Evolutionary conservation across 2,329 filamentous ascomycete genomes (phyloP), one percentile per base, ranked within the genome.

Genomic region (Pezicula radicicola): DNA sequence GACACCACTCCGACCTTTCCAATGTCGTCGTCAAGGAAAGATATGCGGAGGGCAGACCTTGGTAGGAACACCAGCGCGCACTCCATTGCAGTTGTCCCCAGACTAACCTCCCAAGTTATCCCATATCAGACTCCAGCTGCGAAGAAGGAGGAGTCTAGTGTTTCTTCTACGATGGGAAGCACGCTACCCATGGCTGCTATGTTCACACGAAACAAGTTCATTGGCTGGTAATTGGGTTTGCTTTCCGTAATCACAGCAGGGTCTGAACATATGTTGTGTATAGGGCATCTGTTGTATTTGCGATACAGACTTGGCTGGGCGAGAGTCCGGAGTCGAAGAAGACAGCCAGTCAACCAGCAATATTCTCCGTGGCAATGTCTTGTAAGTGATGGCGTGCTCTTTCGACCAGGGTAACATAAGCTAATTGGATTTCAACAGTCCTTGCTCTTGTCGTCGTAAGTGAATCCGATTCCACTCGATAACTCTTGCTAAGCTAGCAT

Each of bases 121-220:
- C 30, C 30, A 33, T 97, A 94, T 71, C 84, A 90, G 71, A 87
- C 88, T 62, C 90, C 91, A 41, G 75, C 79, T 46, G 76, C 82
- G 62, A 84, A 85, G 64, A 80, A 83, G 63, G 79, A 75, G 56
- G 75, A 80, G 59, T 70, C 71, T 53, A 91, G 96, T 66, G 81
- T 96, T 70, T 77, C 83, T 49, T 87, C 88, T 71, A 90, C 78
- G 27, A 66, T 86, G 50, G 75, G 80, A 27, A 93, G 87, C 66
- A 95, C 92, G 35, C 77, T 97, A 66, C 93, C 93, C 53, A 97
- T 97, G 93, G 91, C 90, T 53, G 92, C 92, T 58, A 95, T 96
- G 80, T 94, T 96, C 69, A 94, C 88, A 63, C 82, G 91, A 61
- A 96, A 96, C 75, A 88, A 89, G 80, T 94, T 82, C 65, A 73